Conservation (phyloP, 2,329 filamentous ascomycete species). For the Penicillium sp. region DNA sequence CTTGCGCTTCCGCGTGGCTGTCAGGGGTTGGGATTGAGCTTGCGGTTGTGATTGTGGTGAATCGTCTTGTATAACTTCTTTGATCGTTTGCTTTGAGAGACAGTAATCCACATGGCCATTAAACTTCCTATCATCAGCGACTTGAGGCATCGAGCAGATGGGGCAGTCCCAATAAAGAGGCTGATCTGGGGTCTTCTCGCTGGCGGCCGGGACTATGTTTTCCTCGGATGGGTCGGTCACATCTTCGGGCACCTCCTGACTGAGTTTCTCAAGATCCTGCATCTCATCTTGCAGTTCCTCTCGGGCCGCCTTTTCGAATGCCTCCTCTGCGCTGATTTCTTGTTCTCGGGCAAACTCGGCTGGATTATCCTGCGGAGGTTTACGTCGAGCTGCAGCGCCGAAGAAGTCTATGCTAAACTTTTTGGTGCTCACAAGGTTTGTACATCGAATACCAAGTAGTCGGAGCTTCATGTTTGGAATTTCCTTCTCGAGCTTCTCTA, state of each 20-base stretch:
- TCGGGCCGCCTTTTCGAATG: conserved; percentile 65
- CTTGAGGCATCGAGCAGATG: conserved; percentile 78
- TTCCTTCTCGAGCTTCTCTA: conserved; percentile 82
- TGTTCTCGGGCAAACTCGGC: conserved; percentile 52
- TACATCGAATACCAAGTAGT: conserved; percentile 87
- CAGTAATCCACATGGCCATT: conserved; percentile 94
- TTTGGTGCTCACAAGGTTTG: conserved; percentile 83
- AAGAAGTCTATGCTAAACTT: conserved; percentile 84
- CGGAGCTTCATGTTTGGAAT: conserved; percentile 78
- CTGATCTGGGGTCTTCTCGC: conserved; percentile 15
- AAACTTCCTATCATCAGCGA: conserved; percentile 74
- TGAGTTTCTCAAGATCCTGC: conserved; percentile 65
- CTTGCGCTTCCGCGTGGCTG: conserved; percentile 36
- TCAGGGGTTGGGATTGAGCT: conserved; percentile 16
- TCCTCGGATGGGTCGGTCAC: conserved; percentile 29
- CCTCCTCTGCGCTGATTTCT: conserved; percentile 72
- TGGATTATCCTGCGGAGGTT: conserved; percentile 21
- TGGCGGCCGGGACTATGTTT: conserved; percentile 21
- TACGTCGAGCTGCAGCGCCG: conserved; percentile 50
- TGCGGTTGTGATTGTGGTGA: conserved; percentile 28
- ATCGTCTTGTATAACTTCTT: conserved; percentile 72
- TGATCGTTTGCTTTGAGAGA: conserved; percentile 83
- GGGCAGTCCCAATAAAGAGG: conserved; percentile 81
- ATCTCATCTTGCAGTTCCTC: conserved; percentile 66
- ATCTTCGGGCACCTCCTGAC: conserved; percentile 55